Conservation (phyloP, 148 eudicot species). For the Camellia japonica region DNA sequence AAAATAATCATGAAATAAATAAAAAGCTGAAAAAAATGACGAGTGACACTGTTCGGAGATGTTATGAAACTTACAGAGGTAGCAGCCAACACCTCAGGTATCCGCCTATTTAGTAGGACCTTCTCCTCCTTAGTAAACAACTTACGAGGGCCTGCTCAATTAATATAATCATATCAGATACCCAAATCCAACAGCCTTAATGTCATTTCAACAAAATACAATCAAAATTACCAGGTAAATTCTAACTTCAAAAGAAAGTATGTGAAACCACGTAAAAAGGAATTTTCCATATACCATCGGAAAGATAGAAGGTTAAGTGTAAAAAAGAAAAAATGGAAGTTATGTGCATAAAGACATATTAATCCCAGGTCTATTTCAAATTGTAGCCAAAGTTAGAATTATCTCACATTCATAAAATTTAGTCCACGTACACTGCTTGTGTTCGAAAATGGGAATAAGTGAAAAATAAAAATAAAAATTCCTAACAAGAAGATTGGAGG, state of each 20-base stretch:
- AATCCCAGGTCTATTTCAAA: not conserved
- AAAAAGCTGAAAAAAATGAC: not conserved
- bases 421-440: not conserved
- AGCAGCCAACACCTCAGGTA: slow-evolving; percentile 68
- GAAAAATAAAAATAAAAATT: not conserved
- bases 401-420: not conserved
- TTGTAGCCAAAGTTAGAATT: not conserved
- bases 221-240: not conserved
- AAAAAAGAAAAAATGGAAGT: not conserved
- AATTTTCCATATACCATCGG: no score
- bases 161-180: slow-evolving; percentile 7
- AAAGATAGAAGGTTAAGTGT: not conserved
- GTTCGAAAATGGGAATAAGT: not conserved
- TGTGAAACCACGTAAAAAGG: not conserved
- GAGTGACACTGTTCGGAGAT: not conserved
- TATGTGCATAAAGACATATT: not conserved
- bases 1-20: not conserved
- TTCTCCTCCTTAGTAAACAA: slow-evolving; percentile 84
- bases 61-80: slow-evolving; percentile 63
- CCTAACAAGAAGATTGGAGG: not conserved
- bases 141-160: slow-evolving; percentile 52
- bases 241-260: not conserved
- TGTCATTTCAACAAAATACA: not conserved
- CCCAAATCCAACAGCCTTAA: not conserved
- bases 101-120: slow-evolving; percentile 49